Percentiles rank a stretch among this genome's conserved stretches.
phyloP scores from a whole-genome alignment of 2,329 filamentous ascomycete genomes.

The Cladophialophora carrionii region DNA sequence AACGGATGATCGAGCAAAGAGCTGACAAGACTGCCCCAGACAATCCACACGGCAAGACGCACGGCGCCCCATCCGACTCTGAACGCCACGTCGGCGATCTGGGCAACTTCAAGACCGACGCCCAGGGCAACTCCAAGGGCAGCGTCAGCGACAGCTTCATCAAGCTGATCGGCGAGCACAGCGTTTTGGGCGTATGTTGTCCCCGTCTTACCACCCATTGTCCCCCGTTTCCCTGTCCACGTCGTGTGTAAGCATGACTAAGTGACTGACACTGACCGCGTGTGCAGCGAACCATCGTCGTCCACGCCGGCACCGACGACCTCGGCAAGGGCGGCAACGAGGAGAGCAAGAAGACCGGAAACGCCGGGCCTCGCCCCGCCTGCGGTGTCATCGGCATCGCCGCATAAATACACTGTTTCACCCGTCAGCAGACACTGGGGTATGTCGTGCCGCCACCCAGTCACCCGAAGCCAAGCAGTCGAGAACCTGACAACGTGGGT shows the following conservation, averaged over 20 bases:
- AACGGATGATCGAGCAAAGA: conserved; percentile 4
- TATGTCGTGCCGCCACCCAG: not conserved
- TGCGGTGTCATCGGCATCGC: conserved; percentile 96
- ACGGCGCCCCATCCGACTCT: conserved; percentile 82
- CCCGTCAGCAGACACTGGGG: not conserved
- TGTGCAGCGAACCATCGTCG: conserved; percentile 82
- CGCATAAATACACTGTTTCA: conserved; percentile 23
- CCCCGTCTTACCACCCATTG: not conserved
- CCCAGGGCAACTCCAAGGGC: conserved; percentile 85
- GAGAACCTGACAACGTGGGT: not conserved
- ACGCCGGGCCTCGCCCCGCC: conserved; percentile 88
- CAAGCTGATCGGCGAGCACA: conserved; percentile 95
- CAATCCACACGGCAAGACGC: conserved; percentile 92
- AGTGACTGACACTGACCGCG: not conserved
- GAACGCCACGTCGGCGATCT: conserved; percentile 95
- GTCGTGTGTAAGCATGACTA: not conserved
- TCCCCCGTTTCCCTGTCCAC: not conserved
- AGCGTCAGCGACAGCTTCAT: conserved; percentile 77
- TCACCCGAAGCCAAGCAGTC: not conserved
- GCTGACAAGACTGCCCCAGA: conserved; percentile 57
- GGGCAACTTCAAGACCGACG: conserved; percentile 96
- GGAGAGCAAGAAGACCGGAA: conserved; percentile 98
- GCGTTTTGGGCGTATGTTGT: conserved; percentile 81
- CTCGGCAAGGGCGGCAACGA: conserved; percentile 89
- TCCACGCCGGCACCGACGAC: conserved; percentile 94